These are phyloP conservation scores for Stachybotrys elegans DNA, from an alignment of 2,329 filamentous ascomycete genomes.

Conservation along the genomic window DNA sequence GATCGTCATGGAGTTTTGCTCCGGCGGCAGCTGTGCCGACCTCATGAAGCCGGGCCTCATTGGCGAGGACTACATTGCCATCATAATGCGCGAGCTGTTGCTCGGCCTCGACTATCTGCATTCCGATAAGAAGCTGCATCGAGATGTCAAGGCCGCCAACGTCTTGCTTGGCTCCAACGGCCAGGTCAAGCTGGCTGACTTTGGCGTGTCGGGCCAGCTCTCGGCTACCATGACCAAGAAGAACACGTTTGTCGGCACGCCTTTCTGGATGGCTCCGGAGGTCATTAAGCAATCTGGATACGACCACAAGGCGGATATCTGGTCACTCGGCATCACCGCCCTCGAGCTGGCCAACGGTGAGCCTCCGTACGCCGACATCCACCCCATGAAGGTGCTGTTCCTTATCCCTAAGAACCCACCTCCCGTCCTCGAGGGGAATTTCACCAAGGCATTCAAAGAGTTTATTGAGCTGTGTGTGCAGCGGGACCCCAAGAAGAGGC, in stretches of 20 bases:
- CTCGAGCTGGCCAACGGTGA: constrained; percentile 88
- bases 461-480: constrained; percentile 80
- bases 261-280: constrained; percentile 99
- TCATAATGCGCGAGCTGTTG: constrained; percentile 86
- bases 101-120: constrained; percentile 91
- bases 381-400: constrained; percentile 97
- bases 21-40: constrained; percentile 92
- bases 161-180: constrained; percentile 83
- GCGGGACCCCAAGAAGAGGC: constrained; percentile 83
- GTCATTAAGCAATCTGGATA: constrained; percentile 98
- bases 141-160: constrained; percentile 97
- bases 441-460: constrained; percentile 78
- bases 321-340: constrained; percentile 93
- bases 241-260: constrained; percentile 96
- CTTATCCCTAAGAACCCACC: constrained; percentile 93
- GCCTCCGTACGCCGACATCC: constrained; percentile 91
- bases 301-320: constrained; percentile 96
- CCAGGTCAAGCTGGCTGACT: constrained; percentile 95
- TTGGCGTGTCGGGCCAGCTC: constrained; percentile 92
- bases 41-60: constrained; percentile 91
- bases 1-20: constrained; percentile 99
- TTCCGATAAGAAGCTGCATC: constrained; percentile 89
- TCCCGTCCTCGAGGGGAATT: constrained; percentile 74
- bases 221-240: constrained; percentile 99
- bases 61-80: constrained; percentile 92